Percentiles rank a stretch among this genome's conserved stretches.
phyloP scores from a whole-genome alignment of 2,329 filamentous ascomycete genomes.

The Cylindrodendrum hubeiense region DNA sequence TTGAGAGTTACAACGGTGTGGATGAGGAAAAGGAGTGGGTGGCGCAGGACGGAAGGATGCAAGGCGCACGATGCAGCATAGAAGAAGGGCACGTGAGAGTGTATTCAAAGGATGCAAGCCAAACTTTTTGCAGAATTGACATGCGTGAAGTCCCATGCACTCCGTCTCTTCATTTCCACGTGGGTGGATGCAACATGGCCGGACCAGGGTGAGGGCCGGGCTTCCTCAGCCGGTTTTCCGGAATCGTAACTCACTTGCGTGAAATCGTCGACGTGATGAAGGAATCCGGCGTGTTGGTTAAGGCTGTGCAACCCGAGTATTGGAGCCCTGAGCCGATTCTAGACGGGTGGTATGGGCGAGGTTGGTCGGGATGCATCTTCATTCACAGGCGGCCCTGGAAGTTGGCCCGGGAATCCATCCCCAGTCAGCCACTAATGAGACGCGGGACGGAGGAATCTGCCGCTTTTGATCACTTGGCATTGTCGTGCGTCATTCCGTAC shows the following conservation, averaged over 20 bases:
- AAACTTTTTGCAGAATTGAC: not conserved
- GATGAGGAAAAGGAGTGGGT: not conserved
- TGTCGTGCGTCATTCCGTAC: no score
- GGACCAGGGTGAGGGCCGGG: not conserved
- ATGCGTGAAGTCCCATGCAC: slow-evolving; percentile 5
- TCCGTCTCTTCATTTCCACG: not conserved
- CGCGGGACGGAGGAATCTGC: slow-evolving; percentile 14
- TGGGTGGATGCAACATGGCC: not conserved
- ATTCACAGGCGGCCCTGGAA: not conserved
- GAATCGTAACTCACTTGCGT: slow-evolving; percentile 1
- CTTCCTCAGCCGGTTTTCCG: slow-evolving; percentile 4
- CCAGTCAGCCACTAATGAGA: slow-evolving; percentile 1
- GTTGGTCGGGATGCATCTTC: not conserved
- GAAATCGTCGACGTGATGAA: not conserved
- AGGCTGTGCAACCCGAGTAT: not conserved
- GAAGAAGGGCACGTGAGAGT: not conserved
- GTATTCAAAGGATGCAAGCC: not conserved
- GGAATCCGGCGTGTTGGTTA: slow-evolving; percentile 1
- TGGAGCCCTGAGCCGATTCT: slow-evolving; percentile 7
- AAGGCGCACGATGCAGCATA: not conserved
- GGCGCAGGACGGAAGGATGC: not conserved
- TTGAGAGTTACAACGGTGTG: not conserved
- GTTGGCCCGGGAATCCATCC: not conserved
- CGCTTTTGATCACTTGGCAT: not conserved
- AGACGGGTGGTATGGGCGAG: not conserved